Evolutionary conservation across 352 stramenopile genomes (phyloP).

Genomic region (Phytophthora cryptogea): DNA sequence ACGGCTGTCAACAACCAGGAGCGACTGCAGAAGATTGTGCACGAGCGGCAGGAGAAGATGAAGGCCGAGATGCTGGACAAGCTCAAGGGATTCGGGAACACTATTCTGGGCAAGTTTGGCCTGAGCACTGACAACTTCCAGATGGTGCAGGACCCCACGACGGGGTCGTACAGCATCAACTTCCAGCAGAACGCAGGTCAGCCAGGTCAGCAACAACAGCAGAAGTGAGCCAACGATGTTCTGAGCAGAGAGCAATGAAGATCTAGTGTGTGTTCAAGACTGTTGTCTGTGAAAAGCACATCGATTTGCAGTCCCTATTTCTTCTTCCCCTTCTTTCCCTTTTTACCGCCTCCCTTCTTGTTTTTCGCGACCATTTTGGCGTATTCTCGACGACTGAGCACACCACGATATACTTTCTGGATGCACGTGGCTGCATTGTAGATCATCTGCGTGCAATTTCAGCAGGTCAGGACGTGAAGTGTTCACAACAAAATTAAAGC

Average conservation of each 20-base stretch:
- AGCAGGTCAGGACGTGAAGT: not conserved
- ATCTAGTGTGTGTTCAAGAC: slow-evolving; percentile 5
- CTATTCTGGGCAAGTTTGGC: slow-evolving; percentile 98
- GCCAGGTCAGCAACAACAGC: slow-evolving; percentile 21
- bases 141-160: slow-evolving; percentile 97
- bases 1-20: slow-evolving; percentile 57
- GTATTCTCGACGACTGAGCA: slow-evolving; percentile 66
- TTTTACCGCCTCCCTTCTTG: slow-evolving; percentile 74
- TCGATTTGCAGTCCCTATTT: slow-evolving; percentile 19
- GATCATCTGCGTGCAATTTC: slow-evolving; percentile 49
- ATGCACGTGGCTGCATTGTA: slow-evolving; percentile 73
- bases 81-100: slow-evolving; percentile 99
- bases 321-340: slow-evolving; percentile 49
- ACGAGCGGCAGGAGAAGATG: slow-evolving; percentile 97
- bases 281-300: slow-evolving; percentile 13
- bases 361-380: slow-evolving; percentile 81
- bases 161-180: slow-evolving; percentile 98
- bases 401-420: slow-evolving; percentile 82
- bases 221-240: slow-evolving; percentile 18
- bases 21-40: slow-evolving; percentile 89
- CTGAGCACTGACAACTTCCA: slow-evolving; percentile 99
- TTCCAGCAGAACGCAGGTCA: slow-evolving; percentile 74
- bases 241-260: slow-evolving; percentile 1
- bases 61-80: slow-evolving; percentile 98
- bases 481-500: not conserved